Evolutionary conservation across 2,329 filamentous ascomycete genomes (phyloP).

Genomic region (Passalora sequoiae): DNA sequence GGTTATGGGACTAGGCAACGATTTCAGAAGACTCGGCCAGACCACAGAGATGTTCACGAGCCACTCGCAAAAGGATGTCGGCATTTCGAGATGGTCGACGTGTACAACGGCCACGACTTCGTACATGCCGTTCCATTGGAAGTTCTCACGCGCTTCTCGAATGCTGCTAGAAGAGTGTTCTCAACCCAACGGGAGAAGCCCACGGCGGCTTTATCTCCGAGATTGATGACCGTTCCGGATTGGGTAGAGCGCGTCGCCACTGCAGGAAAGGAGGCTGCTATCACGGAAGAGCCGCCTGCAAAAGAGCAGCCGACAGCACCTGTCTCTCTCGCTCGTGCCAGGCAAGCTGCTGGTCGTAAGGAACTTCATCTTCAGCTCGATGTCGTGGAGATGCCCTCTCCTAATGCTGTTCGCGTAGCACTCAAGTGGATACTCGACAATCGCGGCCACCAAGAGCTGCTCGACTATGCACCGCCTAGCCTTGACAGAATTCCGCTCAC

Average conservation of each 20-base stretch:
- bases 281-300: too few species aligned
- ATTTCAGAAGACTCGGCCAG: background rate
- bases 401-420: constrained; percentile 6
- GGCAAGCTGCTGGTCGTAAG: background rate
- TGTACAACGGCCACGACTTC: constrained; percentile 10
- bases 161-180: constrained; percentile 6
- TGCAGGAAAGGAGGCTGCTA: background rate
- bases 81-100: constrained; percentile 8
- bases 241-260: background rate
- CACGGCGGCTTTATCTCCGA: background rate
- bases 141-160: constrained; percentile 12
- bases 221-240: background rate
- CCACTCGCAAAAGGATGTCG: too few species aligned
- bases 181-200: background rate
- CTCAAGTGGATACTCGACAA: constrained; percentile 24
- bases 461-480: constrained; percentile 9
- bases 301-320: background rate
- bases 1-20: constrained; percentile 7
- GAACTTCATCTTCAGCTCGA: constrained; percentile 12
- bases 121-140: constrained; percentile 11
- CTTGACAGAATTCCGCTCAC: constrained; percentile 6
- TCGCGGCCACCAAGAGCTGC: constrained; percentile 9
- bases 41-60: background rate
- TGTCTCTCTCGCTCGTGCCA: background rate
- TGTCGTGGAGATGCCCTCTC: constrained; percentile 9